Evolutionary conservation across 2,329 filamentous ascomycete genomes (phyloP), one percentile per base, ranked within the genome.

Genomic region (Pseudophaeomoniella oleicola): DNA sequence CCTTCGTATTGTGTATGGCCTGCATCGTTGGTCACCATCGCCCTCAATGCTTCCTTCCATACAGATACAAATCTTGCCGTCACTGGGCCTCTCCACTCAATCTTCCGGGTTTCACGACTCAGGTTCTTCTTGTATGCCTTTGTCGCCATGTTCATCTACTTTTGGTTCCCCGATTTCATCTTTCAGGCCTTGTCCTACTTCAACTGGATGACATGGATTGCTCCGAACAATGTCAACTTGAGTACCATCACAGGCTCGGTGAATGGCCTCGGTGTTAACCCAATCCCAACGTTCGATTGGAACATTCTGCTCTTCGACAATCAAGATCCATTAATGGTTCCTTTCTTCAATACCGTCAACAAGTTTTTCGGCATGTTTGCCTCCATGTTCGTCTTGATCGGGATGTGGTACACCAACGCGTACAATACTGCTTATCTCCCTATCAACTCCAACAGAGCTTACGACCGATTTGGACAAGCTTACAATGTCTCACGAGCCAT

Each of bases 401-500:
- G 39, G 37, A 35, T 54, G 9, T 49, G 46, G 37, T 52, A 48
- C 37, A 45, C 43, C 17, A 46, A 49, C 30, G 40, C 37, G 5
- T 63, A 53, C 42, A 58, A 57, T 42, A 59, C 72, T 19, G 67
- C 72, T 39, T 77, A 76, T 50, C 58, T 81, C 37, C 74, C 75
- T 2, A 67, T 81, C 16, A 66, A 74, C 42, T 72, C 69, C 38
- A 67, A 67, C 12, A 65, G 69, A 40, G 72, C 69, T 2, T 80
- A 71, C 49, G 76, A 80, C 56, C 81, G 80, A 48, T 75, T 64
- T 0, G 76, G 73, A 16, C 50, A 56, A 2, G 44, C 58, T 9
- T 81, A 81, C 57, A 68, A 79, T 41, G 72, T 76, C 3, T 61
- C 62, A 3, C 63, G 62, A n/a, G 76, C 81, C 35, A 62, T 81